Conservation (phyloP, 2,329 filamentous ascomycete genomes). For the Mycosphaerella sp. region DNA sequence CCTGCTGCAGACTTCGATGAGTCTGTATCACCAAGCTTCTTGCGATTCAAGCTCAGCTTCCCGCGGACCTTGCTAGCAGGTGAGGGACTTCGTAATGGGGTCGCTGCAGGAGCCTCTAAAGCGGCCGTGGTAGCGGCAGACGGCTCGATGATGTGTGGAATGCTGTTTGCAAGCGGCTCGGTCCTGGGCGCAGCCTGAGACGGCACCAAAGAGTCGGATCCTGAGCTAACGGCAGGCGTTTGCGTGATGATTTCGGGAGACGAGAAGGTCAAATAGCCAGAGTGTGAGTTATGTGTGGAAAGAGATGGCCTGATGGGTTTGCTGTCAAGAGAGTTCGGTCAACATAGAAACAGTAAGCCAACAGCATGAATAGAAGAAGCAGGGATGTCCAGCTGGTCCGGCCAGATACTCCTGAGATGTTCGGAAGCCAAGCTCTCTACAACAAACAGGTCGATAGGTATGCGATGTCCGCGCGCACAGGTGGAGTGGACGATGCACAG, state of each 20-base stretch:
- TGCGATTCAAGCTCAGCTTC: conserved; percentile 54
- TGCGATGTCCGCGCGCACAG: not conserved
- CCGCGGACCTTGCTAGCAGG: conserved; percentile 65
- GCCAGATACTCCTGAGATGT: not conserved
- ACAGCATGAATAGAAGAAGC: conserved; percentile 5
- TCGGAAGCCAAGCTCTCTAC: not conserved
- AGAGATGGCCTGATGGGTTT: conserved; percentile 26
- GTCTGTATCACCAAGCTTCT: conserved; percentile 40
- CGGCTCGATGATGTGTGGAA: conserved; percentile 31
- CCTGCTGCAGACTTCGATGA: conserved; percentile 38
- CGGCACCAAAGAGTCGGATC: not conserved
- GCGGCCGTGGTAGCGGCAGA: conserved; percentile 16
- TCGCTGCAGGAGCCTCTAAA: conserved; percentile 18
- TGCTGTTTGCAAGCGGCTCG: conserved; percentile 28
- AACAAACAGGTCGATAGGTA: not conserved
- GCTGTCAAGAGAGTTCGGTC: conserved; percentile 13
- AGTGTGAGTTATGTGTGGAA: conserved; percentile 45
- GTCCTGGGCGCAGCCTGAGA: conserved; percentile 29
- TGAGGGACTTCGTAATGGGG: conserved; percentile 56
- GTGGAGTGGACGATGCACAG: not conserved
- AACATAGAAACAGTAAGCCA: conserved; percentile 3
- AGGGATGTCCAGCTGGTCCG: not conserved
- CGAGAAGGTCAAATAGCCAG: conserved; percentile 45
- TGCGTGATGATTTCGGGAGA: conserved; percentile 39
- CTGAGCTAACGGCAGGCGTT: conserved; percentile 4